Conservation (phyloP, 1,139 yeast species). For the Taiozyma sp. region DNA sequence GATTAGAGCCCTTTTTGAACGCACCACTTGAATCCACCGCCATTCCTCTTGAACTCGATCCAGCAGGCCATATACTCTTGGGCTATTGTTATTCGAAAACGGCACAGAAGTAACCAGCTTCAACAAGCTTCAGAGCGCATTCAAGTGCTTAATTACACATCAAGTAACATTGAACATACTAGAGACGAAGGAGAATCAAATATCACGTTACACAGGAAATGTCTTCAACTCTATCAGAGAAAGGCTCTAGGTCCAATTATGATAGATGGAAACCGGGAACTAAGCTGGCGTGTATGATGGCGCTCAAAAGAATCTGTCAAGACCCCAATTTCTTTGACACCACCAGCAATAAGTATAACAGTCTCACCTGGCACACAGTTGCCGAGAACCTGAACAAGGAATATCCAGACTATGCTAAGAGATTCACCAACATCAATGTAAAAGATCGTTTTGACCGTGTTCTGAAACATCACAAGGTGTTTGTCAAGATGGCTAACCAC, state of each 20-base stretch:
- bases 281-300: slow-evolving; percentile 23
- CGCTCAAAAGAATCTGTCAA: slow-evolving; percentile 11
- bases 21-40: background rate
- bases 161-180: background rate
- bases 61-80: background rate
- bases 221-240: background rate
- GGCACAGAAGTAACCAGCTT: background rate
- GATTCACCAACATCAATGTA: slow-evolving; percentile 23
- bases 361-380: slow-evolving; percentile 22
- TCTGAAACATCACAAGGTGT: slow-evolving; percentile 20
- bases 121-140: background rate
- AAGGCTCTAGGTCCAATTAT: slow-evolving; percentile 16
- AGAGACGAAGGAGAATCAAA: background rate
- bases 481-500: slow-evolving; percentile 18
- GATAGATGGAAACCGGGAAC: slow-evolving; percentile 24
- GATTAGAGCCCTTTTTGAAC: background rate
- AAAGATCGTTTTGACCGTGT: slow-evolving; percentile 23
- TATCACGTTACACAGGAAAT: background rate
- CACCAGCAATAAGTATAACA: slow-evolving; percentile 10
- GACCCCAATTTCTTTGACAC: slow-evolving; percentile 17
- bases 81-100: background rate
- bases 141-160: background rate
- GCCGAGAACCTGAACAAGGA: slow-evolving; percentile 22
- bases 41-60: background rate
- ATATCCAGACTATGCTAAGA: slow-evolving; percentile 20